A percentile compares a stretch with the other conserved stretches of the same genome.
phyloP scores from a whole-genome alignment of 2,329 filamentous ascomycete species.

The Arthroderma sp. region DNA sequence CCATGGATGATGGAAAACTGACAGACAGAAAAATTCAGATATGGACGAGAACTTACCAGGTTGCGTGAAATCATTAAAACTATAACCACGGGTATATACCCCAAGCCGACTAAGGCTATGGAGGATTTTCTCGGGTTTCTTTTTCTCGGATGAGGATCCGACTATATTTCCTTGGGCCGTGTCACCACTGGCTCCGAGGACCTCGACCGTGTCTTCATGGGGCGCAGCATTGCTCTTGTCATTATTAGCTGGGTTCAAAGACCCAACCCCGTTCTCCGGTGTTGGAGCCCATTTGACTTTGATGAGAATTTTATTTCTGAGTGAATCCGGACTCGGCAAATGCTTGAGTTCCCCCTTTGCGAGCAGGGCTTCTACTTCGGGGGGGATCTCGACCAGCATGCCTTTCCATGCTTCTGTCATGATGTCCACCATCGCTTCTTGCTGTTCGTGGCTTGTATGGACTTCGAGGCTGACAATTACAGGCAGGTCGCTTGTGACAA shows the following conservation, averaged over 20 bases:
- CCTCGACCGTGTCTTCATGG: too few relatives aligned
- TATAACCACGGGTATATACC: conserved; percentile 75
- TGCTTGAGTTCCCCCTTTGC: conserved; percentile 18
- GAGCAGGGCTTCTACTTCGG: conserved; percentile 43
- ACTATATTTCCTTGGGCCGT: neutral
- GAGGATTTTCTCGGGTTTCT: conserved; percentile 50
- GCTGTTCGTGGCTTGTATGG: conserved; percentile 68
- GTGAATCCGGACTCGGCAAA: conserved; percentile 56
- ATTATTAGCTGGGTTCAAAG: conserved; percentile 8
- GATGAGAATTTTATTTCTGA: conserved; percentile 68
- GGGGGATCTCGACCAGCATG: conserved; percentile 53
- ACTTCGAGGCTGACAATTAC: conserved; percentile 89
- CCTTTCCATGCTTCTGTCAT: conserved; percentile 81
- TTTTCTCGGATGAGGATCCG: conserved; percentile 15
- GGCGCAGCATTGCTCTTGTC: conserved; percentile 1
- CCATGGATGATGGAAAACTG: neutral
- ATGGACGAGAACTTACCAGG: conserved; percentile 36
- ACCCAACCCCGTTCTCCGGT: conserved; percentile 20
- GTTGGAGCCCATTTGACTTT: conserved; percentile 57
- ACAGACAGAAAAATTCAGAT: neutral
- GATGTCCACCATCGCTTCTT: conserved; percentile 83
- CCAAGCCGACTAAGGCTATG: conserved; percentile 60
- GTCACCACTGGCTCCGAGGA: too few relatives aligned
- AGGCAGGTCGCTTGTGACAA: conserved; percentile 60
- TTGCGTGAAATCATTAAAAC: conserved; percentile 59